Percentiles rank a stretch among this genome's conserved stretches.
Evolutionary conservation across 768 basidiomycete species (phyloP).

Genomic region (Tricholoma hemisulphureum): DNA sequence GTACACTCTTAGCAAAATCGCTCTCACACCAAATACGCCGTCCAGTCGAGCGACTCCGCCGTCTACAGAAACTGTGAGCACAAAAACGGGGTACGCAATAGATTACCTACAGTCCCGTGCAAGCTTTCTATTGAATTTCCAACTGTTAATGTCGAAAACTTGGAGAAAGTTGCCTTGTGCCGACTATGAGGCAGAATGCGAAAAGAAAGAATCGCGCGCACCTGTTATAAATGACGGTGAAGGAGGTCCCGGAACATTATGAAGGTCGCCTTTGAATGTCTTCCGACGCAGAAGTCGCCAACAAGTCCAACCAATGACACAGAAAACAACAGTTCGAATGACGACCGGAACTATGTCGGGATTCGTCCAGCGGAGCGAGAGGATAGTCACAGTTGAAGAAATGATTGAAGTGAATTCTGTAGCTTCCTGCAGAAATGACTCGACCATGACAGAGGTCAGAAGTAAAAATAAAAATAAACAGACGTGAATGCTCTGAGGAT

Average conservation of each 20-base stretch:
- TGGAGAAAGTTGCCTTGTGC: neutral
- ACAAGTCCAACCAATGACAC: conserved; percentile 5
- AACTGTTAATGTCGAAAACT: neutral
- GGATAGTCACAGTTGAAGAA: no score
- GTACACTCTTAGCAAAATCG: neutral
- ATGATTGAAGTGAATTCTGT: no score
- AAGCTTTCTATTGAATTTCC: neutral
- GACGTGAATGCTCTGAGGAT: no score
- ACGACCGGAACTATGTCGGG: no score
- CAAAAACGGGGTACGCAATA: no score
- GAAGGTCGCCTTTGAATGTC: conserved; percentile 23
- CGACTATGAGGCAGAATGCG: neutral
- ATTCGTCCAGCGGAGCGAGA: no score
- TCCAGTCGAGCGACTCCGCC: conserved; percentile 16
- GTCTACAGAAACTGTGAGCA: no score
- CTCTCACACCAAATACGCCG: conserved; percentile 17
- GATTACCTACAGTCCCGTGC: neutral
- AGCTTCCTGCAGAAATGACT: no score
- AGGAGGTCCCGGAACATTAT: conserved; percentile 34
- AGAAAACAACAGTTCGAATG: no score
- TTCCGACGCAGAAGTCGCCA: conserved; percentile 14
- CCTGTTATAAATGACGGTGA: conserved; percentile 30
- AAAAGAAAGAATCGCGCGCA: conserved; percentile 1
- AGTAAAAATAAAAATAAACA: no score
- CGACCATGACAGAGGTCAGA: no score